Evolutionary conservation across 768 basidiomycete species (phyloP).

Genomic region (Strobilomyces echinocephalus): DNA sequence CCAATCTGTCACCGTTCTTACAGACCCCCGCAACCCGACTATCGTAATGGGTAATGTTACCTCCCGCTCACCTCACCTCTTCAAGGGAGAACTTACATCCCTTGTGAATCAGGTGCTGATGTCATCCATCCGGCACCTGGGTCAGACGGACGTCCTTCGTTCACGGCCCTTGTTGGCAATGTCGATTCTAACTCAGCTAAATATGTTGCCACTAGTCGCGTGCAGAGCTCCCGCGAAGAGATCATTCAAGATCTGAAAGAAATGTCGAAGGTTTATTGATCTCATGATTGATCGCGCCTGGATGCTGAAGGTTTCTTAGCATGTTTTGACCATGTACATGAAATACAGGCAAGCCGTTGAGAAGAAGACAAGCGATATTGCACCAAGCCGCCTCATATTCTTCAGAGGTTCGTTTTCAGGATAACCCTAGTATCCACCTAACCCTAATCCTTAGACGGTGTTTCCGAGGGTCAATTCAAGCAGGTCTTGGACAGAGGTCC

Average conservation of each 20-base stretch:
- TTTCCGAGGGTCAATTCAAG: conserved; percentile 52
- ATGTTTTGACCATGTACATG: conserved; percentile 54
- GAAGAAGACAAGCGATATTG: conserved; percentile 36
- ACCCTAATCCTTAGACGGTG: conserved; percentile 38
- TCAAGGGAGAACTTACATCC: not conserved
- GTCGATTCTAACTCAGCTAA: conserved; percentile 74
- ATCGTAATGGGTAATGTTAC: conserved; percentile 64
- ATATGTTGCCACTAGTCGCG: conserved; percentile 57
- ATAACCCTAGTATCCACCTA: not conserved
- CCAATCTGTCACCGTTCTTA: conserved; percentile 56
- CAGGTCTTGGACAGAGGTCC: conserved; percentile 50
- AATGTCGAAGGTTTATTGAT: conserved; percentile 52
- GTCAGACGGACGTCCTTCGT: conserved; percentile 73
- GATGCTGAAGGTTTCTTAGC: conserved; percentile 32
- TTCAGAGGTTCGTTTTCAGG: conserved; percentile 52
- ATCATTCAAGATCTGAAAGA: conserved; percentile 67
- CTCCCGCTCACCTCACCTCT: not conserved
- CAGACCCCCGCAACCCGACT: conserved; percentile 69
- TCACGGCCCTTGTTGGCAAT: conserved; percentile 74
- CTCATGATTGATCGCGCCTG: not conserved
- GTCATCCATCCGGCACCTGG: conserved; percentile 83
- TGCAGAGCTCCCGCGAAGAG: conserved; percentile 66
- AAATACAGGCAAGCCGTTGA: conserved; percentile 52
- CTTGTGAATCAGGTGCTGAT: conserved; percentile 54
- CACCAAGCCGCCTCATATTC: conserved; percentile 72